These are phyloP conservation scores for Mortierella hygrophila DNA, from an alignment of 192 early-diverging fungal species.

Conservation along the genomic window DNA sequence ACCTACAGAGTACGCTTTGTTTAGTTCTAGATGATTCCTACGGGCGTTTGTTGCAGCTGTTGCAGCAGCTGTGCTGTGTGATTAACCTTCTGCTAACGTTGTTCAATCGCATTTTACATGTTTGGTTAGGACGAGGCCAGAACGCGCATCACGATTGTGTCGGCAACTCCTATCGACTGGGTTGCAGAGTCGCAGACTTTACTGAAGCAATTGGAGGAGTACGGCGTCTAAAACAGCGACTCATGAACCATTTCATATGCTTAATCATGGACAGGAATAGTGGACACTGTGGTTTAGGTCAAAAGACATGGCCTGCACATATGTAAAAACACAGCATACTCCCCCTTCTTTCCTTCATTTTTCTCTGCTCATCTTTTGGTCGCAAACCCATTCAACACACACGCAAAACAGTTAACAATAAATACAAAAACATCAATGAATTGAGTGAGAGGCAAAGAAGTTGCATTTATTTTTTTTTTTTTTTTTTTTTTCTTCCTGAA, in stretches of 20 bases:
- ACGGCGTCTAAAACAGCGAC: constrained; percentile 19
- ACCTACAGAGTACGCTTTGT: constrained; percentile 74
- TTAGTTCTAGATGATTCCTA: neutral
- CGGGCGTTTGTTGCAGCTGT: neutral
- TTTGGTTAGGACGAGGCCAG: constrained; percentile 62
- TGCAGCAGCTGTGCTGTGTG: neutral
- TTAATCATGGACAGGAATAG: neutral
- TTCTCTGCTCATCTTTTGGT: too few species aligned
- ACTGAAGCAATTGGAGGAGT: constrained; percentile 36
- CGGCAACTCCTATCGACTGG: constrained; percentile 68
- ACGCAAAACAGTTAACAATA: neutral
- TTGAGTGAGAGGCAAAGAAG: neutral
- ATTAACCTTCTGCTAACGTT: neutral
- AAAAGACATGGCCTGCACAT: too few species aligned
- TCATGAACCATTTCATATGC: neutral
- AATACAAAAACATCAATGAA: neutral
- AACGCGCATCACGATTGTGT: constrained; percentile 63
- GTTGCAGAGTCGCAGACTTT: constrained; percentile 61
- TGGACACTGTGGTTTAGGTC: too few species aligned
- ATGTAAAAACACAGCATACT: neutral
- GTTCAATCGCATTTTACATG: constrained; percentile 15
- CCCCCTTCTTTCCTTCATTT: neutral
- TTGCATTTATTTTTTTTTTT: neutral
- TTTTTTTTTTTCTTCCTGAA: neutral
- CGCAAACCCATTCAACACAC: too few species aligned